Evolutionary conservation across 2,329 filamentous ascomycete genomes (phyloP).

Genomic region (Rutstroemia sydowiana): DNA sequence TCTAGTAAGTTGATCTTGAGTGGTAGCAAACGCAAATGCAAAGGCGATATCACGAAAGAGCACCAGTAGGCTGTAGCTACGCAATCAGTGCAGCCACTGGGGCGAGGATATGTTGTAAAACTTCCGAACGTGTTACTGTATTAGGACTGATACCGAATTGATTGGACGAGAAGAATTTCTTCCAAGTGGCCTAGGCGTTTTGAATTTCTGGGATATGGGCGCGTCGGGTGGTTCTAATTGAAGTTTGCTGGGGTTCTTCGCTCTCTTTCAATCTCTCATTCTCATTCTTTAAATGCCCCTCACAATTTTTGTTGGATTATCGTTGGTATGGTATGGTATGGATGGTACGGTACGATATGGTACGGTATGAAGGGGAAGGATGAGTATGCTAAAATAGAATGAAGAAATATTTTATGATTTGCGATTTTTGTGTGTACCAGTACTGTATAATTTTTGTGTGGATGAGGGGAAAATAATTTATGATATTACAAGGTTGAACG

Average conservation of each 20-base stretch:
- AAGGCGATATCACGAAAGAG: slow-evolving; percentile 2
- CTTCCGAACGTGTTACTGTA: not conserved
- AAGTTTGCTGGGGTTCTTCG: not conserved
- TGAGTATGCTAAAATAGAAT: no score
- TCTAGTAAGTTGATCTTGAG: not conserved
- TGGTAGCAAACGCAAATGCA: not conserved
- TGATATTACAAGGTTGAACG: not conserved
- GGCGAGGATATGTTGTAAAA: not conserved
- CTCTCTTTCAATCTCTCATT: not conserved
- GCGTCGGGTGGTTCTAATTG: not conserved
- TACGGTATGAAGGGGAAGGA: not conserved
- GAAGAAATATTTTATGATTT: no score
- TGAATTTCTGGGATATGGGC: not conserved
- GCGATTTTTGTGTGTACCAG: not conserved
- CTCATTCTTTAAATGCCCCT: not conserved
- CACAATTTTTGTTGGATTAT: not conserved
- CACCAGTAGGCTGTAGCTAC: not conserved
- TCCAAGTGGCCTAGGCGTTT: slow-evolving; percentile 5
- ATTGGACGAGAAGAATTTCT: slow-evolving; percentile 1
- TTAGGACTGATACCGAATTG: not conserved
- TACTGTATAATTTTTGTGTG: not conserved
- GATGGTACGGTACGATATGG: no score
- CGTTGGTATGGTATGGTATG: not conserved
- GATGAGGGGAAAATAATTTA: not conserved
- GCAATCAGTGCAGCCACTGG: not conserved